Base-by-base conservation (phyloP, 352 stramenopile genomes). In the Globisporangium emineosum region DNA sequence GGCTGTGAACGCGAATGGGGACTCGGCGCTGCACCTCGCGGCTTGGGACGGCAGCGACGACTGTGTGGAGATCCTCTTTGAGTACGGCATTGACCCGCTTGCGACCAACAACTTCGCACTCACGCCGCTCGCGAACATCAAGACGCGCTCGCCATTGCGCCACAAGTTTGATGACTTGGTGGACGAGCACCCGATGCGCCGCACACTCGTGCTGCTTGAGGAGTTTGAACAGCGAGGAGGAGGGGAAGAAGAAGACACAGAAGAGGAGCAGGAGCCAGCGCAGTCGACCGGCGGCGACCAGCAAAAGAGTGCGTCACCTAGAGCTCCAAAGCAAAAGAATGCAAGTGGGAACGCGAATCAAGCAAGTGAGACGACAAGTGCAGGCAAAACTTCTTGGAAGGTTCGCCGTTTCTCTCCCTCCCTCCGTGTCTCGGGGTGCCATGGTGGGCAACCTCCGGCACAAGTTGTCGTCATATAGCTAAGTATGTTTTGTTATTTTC, bases 141-240 rank as follows among this genome's bases (percentile, higher is more conserved):
- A 79, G 68, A 87, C 75, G 25, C 73, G 80, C 37, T 88, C 78
- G n/a, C 75, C 77, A 1, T 59, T 91, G 55, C 71, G 82, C 0
- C 79, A 89, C 63, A 85, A 84, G n/a, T 87, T 91, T 47, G 75
- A 89, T 21, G 78, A 88, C 51, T 63, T 91, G 23, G 59, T 69
- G 7, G 53, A 66, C 29, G 70, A 79, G 10, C 81, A 91, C 32
- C 78, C 76, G 2, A 88, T 91, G 65, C 63, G 70, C 1, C 68
- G 64, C 40, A 86, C 78, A 10, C 67, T 91, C 0, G 21, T 71
- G 13, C 45, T 89, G 3, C 55, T 91, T 8, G 75, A 88, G 37
- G 73, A 81, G 32, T 66, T 66, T 7, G 67, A 76, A 60, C 64
- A 37, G 52, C 68, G 71, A 21, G 56, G 29, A 1, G 40, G 40